These are phyloP conservation scores for Nakazawaea sp. DNA, from an alignment of 805 yeast species.

Conservation along the genomic window DNA sequence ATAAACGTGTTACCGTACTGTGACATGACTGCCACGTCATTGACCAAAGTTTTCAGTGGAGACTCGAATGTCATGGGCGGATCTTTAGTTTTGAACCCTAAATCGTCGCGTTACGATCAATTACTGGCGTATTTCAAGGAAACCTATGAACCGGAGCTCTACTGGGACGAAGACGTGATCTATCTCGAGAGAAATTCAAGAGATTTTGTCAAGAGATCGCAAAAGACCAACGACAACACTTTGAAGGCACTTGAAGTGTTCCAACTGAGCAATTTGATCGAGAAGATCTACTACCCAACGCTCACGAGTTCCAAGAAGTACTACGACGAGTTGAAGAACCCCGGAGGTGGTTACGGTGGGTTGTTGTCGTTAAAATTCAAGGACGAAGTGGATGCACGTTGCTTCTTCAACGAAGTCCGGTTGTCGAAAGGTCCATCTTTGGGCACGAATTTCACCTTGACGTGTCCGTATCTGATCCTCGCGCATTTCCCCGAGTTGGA, in stretches of 20 bases:
- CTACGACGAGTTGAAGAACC: slow-evolving; percentile 66
- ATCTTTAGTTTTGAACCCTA: slow-evolving; percentile 70
- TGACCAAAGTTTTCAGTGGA: slow-evolving; percentile 90
- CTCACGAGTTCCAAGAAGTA: slow-evolving; percentile 44
- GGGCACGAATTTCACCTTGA: slow-evolving; percentile 84
- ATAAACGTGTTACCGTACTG: slow-evolving; percentile 73
- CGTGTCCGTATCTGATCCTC: slow-evolving; percentile 83
- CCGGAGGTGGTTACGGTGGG: slow-evolving; percentile 85
- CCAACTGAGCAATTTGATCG: slow-evolving; percentile 42
- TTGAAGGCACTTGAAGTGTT: slow-evolving; percentile 48
- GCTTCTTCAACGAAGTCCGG: slow-evolving; percentile 65
- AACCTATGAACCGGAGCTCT: slow-evolving; percentile 61
- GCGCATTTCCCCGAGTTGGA: slow-evolving; percentile 83
- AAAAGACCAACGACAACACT: slow-evolving; percentile 50
- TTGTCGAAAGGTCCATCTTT: slow-evolving; percentile 86
- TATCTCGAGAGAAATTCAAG: slow-evolving; percentile 89
- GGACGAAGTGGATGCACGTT: slow-evolving; percentile 54
- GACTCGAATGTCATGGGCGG: slow-evolving; percentile 97
- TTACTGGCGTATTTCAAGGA: slow-evolving; percentile 45
- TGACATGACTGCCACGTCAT: slow-evolving; percentile 82
- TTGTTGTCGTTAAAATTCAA: slow-evolving; percentile 68
- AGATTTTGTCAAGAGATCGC: slow-evolving; percentile 67
- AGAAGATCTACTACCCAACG: slow-evolving; percentile 68
- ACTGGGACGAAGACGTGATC: slow-evolving; percentile 94
- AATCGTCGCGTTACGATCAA: slow-evolving; percentile 38